These are phyloP conservation scores for Ophioceras dolichostomum DNA, from an alignment of 2,329 filamentous ascomycete species.

Conservation along the genomic window DNA sequence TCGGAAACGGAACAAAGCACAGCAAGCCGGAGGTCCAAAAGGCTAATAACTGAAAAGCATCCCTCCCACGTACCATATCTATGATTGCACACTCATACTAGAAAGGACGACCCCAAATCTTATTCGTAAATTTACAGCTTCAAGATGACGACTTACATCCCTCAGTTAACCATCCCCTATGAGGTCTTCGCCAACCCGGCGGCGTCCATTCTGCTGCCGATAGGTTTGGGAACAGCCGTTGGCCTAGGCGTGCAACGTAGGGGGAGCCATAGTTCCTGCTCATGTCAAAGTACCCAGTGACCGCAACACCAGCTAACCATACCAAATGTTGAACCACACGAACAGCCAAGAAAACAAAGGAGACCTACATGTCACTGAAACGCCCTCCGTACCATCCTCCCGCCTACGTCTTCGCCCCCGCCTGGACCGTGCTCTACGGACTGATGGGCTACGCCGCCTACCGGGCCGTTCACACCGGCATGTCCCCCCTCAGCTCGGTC, in stretches of 20 bases:
- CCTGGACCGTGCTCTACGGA: conserved; percentile 55
- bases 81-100: too few relatives aligned
- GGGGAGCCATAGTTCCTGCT: conserved; percentile 13
- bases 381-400: conserved; percentile 55
- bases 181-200: conserved; percentile 61
- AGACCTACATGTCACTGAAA: conserved; percentile 51
- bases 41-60: too few relatives aligned
- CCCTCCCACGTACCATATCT: too few relatives aligned
- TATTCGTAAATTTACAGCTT: too few relatives aligned
- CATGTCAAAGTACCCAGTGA: too few relatives aligned
- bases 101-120: too few relatives aligned
- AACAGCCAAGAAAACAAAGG: conserved; percentile 43
- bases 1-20: too few relatives aligned
- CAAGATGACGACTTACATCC: conserved; percentile 68
- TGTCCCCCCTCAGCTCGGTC: conserved; percentile 41
- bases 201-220: conserved; percentile 62
- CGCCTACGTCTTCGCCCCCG: conserved; percentile 48
- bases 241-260: conserved; percentile 57
- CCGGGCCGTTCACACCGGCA: conserved; percentile 55
- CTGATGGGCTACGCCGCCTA: conserved; percentile 86
- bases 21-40: too few relatives aligned
- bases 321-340: conserved; percentile 3
- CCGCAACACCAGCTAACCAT: background rate
- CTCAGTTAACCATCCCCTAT: conserved; percentile 62
- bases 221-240: conserved; percentile 60